These are phyloP conservation scores for Paramecium octaurelia DNA, from an alignment of 73 alveolate genomes.

Conservation along the genomic window DNA sequence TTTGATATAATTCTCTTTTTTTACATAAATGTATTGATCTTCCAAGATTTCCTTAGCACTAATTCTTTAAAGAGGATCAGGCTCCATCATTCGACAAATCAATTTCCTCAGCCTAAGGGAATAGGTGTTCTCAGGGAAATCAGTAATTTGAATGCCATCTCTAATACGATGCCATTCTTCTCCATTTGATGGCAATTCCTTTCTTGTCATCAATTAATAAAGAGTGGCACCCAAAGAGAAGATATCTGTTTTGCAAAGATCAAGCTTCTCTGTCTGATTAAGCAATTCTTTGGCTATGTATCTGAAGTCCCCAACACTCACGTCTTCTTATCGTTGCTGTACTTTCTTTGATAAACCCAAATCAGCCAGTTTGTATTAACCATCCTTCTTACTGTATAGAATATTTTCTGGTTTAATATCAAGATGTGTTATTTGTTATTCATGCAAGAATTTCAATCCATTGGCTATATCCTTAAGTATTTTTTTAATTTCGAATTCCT, in stretches of 20 bases:
- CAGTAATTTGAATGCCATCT: neutral
- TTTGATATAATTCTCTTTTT: neutral
- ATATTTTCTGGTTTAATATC: slow-evolving; percentile 97
- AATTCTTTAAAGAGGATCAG: neutral
- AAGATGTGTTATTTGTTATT: slow-evolving; percentile 88
- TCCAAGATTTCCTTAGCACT: neutral
- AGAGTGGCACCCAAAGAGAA: slow-evolving; percentile 61
- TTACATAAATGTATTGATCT: neutral
- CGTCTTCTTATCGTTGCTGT: slow-evolving; percentile 49
- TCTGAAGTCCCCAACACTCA: slow-evolving; percentile 84
- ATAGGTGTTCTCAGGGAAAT: neutral
- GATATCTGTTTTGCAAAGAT: slow-evolving; percentile 59
- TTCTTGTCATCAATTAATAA: slow-evolving; percentile 49
- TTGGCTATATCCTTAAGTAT: slow-evolving; percentile 70
- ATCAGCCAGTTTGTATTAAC: slow-evolving; percentile 87
- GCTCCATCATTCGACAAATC: slow-evolving; percentile 1
- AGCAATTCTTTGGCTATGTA: slow-evolving; percentile 74
- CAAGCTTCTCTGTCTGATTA: neutral
- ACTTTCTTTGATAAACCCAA: slow-evolving; percentile 81
- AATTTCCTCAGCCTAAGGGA: neutral
- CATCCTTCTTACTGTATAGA: slow-evolving; percentile 70
- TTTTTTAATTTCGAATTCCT: slow-evolving; percentile 61
- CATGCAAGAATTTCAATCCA: slow-evolving; percentile 91
- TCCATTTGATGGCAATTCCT: slow-evolving; percentile 56
- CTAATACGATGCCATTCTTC: slow-evolving; percentile 51